A percentile compares a stretch with the other conserved stretches of the same genome.
Evolutionary conservation across 176 grass and related monocot genomes (phyloP).

Genomic region (Aechmea fasciata): DNA sequence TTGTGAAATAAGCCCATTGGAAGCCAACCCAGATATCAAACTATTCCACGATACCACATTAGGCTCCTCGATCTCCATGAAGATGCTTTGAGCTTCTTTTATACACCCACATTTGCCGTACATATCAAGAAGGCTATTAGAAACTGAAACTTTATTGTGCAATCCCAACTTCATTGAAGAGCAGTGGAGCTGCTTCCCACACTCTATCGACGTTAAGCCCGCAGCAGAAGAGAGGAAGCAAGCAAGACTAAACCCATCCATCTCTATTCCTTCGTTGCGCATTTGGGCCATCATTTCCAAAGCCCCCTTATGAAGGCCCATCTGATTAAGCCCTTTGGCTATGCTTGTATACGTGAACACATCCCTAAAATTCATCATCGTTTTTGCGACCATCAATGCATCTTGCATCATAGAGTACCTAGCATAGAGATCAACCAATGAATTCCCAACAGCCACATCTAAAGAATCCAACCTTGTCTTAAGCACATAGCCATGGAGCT

Average conservation of each 20-base stretch:
- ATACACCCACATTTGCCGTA: slow-evolving; percentile 68
- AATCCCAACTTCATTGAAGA: slow-evolving; percentile 58
- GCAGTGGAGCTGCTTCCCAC: slow-evolving; percentile 60
- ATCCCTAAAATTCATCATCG: slow-evolving; percentile 43
- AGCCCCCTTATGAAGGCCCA: slow-evolving; percentile 33
- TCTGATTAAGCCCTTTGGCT: slow-evolving; percentile 58
- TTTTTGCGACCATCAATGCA: slow-evolving; percentile 38
- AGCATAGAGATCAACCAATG: slow-evolving; percentile 57
- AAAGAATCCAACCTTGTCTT: slow-evolving; percentile 51
- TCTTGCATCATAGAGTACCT: slow-evolving; percentile 52
- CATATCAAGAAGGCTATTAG: slow-evolving; percentile 72
- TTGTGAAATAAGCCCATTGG: slow-evolving; percentile 28
- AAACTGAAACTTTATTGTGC: slow-evolving; percentile 39
- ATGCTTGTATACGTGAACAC: slow-evolving; percentile 69
- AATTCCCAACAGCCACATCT: slow-evolving; percentile 50
- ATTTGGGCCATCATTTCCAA: slow-evolving; percentile 40
- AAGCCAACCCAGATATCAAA: slow-evolving; percentile 42
- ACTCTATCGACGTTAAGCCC: slow-evolving; percentile 21
- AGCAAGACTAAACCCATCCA: slow-evolving; percentile 51
- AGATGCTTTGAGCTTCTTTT: slow-evolving; percentile 44
- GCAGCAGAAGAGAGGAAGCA: slow-evolving; percentile 63
- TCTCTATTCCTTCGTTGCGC: slow-evolving; percentile 42
- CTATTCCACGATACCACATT: slow-evolving; percentile 63
- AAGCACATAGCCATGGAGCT: slow-evolving; percentile 56
- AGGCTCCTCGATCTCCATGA: slow-evolving; percentile 45